Conservation (phyloP, 1,284 basidiomycete genomes). For the Rugosomyces carneus region DNA sequence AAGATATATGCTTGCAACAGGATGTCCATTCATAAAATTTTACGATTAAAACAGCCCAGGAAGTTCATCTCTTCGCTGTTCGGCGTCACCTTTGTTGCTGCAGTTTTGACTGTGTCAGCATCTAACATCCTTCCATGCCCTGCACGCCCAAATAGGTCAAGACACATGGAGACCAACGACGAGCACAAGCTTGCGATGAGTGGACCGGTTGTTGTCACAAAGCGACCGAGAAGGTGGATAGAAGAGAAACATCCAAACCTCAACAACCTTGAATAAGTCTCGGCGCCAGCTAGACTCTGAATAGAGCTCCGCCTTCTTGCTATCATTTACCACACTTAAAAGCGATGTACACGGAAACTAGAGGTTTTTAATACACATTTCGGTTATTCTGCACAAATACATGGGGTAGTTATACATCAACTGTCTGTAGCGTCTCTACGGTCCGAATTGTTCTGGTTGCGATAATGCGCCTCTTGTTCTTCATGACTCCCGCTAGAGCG, state of each 20-base stretch:
- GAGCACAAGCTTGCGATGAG: constrained; percentile 23
- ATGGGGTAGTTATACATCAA: constrained; percentile 19
- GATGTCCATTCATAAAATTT: constrained; percentile 51
- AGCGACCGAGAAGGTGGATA: constrained; percentile 73
- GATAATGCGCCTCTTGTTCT: constrained; percentile 53
- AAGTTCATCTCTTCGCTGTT: constrained; percentile 74
- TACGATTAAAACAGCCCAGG: constrained; percentile 65
- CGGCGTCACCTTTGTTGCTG: constrained; percentile 68
- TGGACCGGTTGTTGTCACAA: constrained; percentile 43
- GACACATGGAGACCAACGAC: constrained; percentile 48
- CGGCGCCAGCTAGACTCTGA: not conserved
- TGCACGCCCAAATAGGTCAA: constrained; percentile 45
- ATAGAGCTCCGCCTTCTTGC: not conserved
- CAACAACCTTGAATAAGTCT: constrained; percentile 22
- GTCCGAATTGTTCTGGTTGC: constrained; percentile 29
- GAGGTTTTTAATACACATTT: not conserved
- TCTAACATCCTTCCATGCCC: constrained; percentile 75
- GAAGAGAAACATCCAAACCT: constrained; percentile 55
- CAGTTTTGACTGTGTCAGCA: constrained; percentile 74
- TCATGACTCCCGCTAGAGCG: constrained; percentile 49
- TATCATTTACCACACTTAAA: not conserved
- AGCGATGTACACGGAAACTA: not conserved
- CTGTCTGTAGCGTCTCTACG: constrained; percentile 16
- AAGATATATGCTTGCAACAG: constrained; percentile 20
- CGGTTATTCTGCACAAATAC: constrained; percentile 16